Conservation (phyloP, 345 rosid genomes). For the Linum usitatissimum region DNA sequence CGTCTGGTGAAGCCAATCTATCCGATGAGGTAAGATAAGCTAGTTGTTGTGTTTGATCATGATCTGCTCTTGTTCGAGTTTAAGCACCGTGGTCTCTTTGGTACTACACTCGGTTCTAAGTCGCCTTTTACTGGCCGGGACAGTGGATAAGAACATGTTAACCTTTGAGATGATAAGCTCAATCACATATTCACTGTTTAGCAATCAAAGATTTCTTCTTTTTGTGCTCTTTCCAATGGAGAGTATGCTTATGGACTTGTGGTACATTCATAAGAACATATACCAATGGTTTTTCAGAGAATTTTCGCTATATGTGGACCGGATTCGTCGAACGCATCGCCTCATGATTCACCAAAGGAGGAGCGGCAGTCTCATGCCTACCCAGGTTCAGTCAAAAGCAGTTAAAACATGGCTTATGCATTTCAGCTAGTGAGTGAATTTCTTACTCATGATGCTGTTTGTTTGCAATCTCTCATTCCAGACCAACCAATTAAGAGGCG, state of each 20-base stretch:
- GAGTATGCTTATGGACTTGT: not conserved
- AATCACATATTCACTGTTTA: no score
- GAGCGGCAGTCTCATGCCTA: conserved; percentile 29
- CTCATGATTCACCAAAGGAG: conserved; percentile 38
- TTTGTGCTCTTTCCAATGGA: not conserved
- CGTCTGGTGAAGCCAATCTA: conserved; percentile 23
- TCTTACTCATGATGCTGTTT: conserved; percentile 2
- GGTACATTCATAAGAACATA: not conserved
- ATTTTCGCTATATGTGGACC: conserved; percentile 18
- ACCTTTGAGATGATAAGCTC: no score
- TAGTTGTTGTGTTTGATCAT: not conserved
- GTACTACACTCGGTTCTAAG: not conserved
- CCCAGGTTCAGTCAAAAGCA: conserved; percentile 39
- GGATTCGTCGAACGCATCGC: conserved; percentile 32
- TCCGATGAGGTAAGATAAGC: conserved; percentile 29
- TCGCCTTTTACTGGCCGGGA: not conserved
- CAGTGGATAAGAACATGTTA: not conserved
- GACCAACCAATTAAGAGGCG: conserved; percentile 80
- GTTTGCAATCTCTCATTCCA: conserved; percentile 17
- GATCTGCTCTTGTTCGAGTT: not conserved
- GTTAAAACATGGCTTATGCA: not conserved
- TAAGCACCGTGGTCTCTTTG: not conserved
- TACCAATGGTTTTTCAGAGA: conserved; percentile 23
- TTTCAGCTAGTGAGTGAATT: conserved; percentile 1
- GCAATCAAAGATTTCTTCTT: not conserved